Evolutionary conservation across 2,329 filamentous ascomycete genomes (phyloP), one percentile per base, ranked within the genome.

Genomic region (Myriosclerotinia duriaeana): DNA sequence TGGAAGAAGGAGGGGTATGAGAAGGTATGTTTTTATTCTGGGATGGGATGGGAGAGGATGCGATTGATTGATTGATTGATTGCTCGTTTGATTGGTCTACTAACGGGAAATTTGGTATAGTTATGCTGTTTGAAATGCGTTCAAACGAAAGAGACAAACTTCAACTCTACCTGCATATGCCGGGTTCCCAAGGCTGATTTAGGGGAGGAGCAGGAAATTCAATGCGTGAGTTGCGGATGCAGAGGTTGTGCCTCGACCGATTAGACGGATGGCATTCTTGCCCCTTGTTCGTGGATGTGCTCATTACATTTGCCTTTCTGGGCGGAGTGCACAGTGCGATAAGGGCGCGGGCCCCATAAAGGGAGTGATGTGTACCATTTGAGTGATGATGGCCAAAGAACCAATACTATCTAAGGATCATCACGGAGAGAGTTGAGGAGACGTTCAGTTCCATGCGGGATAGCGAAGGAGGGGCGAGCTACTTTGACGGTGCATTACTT

Each of bases 1-100:
- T 99, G 95, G 95, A 99, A 99, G 87, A 99, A 99, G 82, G 91
- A 96, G 75, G 95, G 95, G 20, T 99, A 99, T 76, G 95, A 99
- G 79, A 97, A 98, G 88, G 91, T 92, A 78, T 62, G 26, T 26
- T 26, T 26, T 26, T 26, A 3, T 26, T 26, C 26, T 26, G 26
- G 26, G 26, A 26, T 26, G 26, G 26, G 26, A 26, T 26, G 26
- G 26, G 34, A 34, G 14, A 36, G 2, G 40, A 15, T 15, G 38
- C 22, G 11, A 36, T 26, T 20, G 34, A 7, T 6, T 36, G 14
- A 22, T 26, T 26, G 26, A 2, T 26, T 26, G 26, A 26, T 26
- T 42, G 15, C 5, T 55, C n/a, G 46, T 12, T 36, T 53, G 54
- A 36, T 22, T 30, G 30, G 1, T 46, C 50, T 59, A 15, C 65